Base-by-base conservation (phyloP, 805 yeast species). In the Scheffersomyces stipitis region DNA sequence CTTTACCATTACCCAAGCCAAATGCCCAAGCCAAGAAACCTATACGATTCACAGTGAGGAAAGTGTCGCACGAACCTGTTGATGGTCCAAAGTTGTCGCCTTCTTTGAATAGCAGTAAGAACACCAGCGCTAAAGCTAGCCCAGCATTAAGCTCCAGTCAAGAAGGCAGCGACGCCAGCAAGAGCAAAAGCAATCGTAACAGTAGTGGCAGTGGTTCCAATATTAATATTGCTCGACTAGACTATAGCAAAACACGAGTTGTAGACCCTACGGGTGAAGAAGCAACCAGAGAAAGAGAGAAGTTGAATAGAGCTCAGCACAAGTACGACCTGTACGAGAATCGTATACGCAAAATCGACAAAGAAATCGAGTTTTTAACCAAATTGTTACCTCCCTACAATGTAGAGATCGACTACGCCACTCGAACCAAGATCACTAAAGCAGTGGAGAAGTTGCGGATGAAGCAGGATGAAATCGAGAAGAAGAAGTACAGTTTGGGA, bases 381-480 rank as follows among this genome's bases (percentile, higher is more conserved):
- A 61, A 59, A 28, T 54, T 68, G 26, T 62, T 69, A 28, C 75
- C 75, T 2, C 75, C 75, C 1, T 64, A 56, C 44, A 67, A 66
- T 37, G 71, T 67, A 17, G 73, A 69, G 39, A 49, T 68, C 12
- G 73, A 69, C 43, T 69, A 68, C 34, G 58, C 59, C 14, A 67
- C 73, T 8, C 50, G 73, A 33, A 51, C 49, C 22, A 69, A 69
- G 48, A 67, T 69, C 30, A 58, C 54, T 15, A 58, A 56, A 31
- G 73, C 73, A 14, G 64, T 69, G 18, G 68, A 63, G 23, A 67
- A 65, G 45, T 55, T 69, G 41, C 45, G 50, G 15, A 57, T 52
- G 58, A 67, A 64, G 44, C 62, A 58, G 37, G 75, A 69, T 44
- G 73, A 69, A 41, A 44, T 67, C 28, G 66, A 60, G 31, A 68